These are phyloP conservation scores for Solanum sejunctum DNA, from an alignment of 257 asterid genomes.

Conservation along the genomic window DNA sequence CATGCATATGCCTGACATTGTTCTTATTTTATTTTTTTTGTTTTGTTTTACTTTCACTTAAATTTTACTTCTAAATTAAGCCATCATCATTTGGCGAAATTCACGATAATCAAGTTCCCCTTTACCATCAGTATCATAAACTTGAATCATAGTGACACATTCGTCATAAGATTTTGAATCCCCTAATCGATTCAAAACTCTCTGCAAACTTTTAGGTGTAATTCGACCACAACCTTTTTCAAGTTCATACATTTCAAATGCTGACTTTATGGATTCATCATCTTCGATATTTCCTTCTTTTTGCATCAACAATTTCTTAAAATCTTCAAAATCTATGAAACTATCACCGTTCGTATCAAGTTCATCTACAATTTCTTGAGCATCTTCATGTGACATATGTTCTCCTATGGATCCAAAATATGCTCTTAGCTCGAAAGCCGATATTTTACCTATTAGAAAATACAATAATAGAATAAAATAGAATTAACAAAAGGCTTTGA, in stretches of 20 bases:
- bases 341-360: constrained; percentile 35
- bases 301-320: constrained; percentile 21
- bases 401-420: constrained; percentile 42
- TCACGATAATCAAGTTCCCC: constrained; percentile 45
- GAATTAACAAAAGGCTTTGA: background rate
- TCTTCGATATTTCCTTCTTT: constrained; percentile 6
- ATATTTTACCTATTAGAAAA: constrained; percentile 24
- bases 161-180: constrained; percentile 40
- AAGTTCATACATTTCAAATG: constrained; percentile 32
- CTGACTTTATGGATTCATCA: constrained; percentile 34
- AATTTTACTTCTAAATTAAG: background rate
- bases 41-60: background rate
- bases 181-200: constrained; percentile 38
- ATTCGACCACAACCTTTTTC: constrained; percentile 52
- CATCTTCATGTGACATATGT: constrained; percentile 44
- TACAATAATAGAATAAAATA: background rate
- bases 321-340: constrained; percentile 29
- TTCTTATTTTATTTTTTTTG: background rate
- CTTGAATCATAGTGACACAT: constrained; percentile 41
- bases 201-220: constrained; percentile 49
- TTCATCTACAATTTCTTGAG: constrained; percentile 18
- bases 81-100: constrained; percentile 44
- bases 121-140: constrained; percentile 43
- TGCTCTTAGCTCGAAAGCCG: constrained; percentile 30
- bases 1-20: background rate